Evolutionary conservation across 2,329 filamentous ascomycete genomes (phyloP).

Genomic region (Phialemoniopsis sp.): DNA sequence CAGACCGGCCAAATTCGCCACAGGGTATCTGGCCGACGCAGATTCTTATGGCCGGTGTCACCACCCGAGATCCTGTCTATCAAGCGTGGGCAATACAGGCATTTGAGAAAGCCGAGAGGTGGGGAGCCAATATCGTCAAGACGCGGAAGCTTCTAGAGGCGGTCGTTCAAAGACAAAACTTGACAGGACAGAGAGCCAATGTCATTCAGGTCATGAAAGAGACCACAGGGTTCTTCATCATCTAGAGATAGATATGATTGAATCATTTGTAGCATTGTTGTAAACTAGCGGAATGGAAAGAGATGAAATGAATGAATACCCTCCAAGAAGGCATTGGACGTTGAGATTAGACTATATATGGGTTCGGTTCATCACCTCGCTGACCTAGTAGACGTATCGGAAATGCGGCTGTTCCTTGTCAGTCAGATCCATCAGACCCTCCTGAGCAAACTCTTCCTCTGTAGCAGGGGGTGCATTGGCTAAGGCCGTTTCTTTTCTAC

Average conservation of each 20-base stretch:
- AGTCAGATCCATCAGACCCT: constrained; percentile 13
- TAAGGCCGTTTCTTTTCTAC: constrained; percentile 34
- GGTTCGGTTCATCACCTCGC: no score
- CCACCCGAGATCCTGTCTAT: constrained; percentile 6
- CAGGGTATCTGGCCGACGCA: constrained; percentile 7
- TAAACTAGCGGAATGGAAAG: not conserved
- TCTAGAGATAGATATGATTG: no score
- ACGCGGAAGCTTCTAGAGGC: constrained; percentile 3
- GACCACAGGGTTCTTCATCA: constrained; percentile 4
- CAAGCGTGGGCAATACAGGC: constrained; percentile 4
- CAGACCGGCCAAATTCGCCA: constrained; percentile 2
- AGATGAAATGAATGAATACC: no score
- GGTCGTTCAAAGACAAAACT: constrained; percentile 2
- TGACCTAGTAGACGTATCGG: constrained; percentile 5
- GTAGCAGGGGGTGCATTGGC: not conserved
- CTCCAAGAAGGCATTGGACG: no score
- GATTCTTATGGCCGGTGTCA: constrained; percentile 2
- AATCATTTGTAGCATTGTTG: not conserved
- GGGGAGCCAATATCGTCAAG: constrained; percentile 3
- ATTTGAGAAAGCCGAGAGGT: constrained; percentile 2
- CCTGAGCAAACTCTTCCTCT: constrained; percentile 4
- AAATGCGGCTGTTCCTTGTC: constrained; percentile 14
- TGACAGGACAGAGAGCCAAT: constrained; percentile 1
- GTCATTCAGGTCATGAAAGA: constrained; percentile 4
- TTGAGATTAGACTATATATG: no score